Base-by-base conservation (phyloP, 2,329 filamentous ascomycete genomes). In the Dothistroma pini region DNA sequence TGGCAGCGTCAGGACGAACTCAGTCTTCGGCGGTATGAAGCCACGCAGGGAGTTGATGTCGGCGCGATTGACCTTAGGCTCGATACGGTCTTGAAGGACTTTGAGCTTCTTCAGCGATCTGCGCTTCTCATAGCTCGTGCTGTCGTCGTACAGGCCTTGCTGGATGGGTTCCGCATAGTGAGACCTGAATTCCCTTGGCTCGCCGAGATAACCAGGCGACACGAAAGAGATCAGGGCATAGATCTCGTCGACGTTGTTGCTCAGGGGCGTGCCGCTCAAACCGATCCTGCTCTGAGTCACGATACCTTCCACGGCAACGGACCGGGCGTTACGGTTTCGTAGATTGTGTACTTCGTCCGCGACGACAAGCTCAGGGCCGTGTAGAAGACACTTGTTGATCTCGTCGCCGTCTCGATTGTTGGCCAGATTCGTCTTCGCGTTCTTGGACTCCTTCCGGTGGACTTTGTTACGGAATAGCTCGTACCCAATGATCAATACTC, bases 221-320 rank as follows among this genome's bases (percentile, higher is more conserved):
- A 95, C 86, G 91, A 91, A 96, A 64, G 93, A 84, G 60, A 96
- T 88, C 85, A 96, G 90, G n/a, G 86, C 79, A 70, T 88, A 91
- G 70, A 96, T 96, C 69, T 97, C 93, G 31, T 83, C 79, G 0
- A 96, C 85, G 56, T 91, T 89, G 71, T 96, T 97, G 4, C 90
- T 87, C 56, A 97, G 79, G 0, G 93, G 93, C 0, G 92, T 93
- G 0, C 92, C 93, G 0, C 92, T 96, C 63, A 97, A 79, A 6
- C 91, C 93, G 65, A 97, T 89, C 11, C 92, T 86, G 62, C 83
- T 87, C 57, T 79, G 84, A 0, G 91, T 89, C 62, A 74, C 80
- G 71, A 97, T 88, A 11, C 78, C 74, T 1, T 78, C 77, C 21
- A 87, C 84, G 6, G 83, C 80, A 41, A 74, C 65, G 49, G 86